Conservation (phyloP, 352 stramenopile species). For the Phytophthora hybrid region DNA sequence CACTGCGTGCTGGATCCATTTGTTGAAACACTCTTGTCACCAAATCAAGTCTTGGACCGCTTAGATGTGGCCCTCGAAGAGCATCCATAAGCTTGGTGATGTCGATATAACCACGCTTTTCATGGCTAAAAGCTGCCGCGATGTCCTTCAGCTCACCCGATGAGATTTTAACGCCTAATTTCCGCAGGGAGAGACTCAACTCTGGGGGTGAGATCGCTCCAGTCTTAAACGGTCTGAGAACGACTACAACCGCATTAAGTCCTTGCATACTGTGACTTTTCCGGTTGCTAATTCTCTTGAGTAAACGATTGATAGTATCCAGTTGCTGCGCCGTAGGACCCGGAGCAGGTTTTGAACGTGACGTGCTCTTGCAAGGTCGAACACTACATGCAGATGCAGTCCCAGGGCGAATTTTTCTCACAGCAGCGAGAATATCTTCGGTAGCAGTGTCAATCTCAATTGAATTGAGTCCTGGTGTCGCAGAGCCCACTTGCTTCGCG, state of each 20-base stretch:
- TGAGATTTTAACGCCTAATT: conserved; percentile 60
- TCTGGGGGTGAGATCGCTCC: conserved; percentile 56
- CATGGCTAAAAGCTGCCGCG: conserved; percentile 52
- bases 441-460: conserved; percentile 14
- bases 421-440: conserved; percentile 15
- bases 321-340: conserved; percentile 14
- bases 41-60: conserved; percentile 38
- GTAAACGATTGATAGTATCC: conserved; percentile 32
- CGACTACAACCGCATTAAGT: conserved; percentile 57
- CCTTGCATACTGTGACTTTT: conserved; percentile 45
- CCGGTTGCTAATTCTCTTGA: conserved; percentile 42
- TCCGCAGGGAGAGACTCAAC: conserved; percentile 66
- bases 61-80: conserved; percentile 52
- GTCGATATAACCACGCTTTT: conserved; percentile 62
- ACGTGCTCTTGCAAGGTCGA: conserved; percentile 11
- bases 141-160: conserved; percentile 47
- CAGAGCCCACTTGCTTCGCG: not conserved
- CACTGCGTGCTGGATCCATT: conserved; percentile 54
- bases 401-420: conserved; percentile 10
- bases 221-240: conserved; percentile 48
- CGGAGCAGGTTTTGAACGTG: not conserved
- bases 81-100: conserved; percentile 58
- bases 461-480: conserved; percentile 1
- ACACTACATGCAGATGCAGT: not conserved
- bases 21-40: conserved; percentile 64